Evolutionary conservation across 2,329 filamentous ascomycete species (phyloP), one percentile per base, ranked within the genome.

Genomic region (Trichophyton schoenleinii): DNA sequence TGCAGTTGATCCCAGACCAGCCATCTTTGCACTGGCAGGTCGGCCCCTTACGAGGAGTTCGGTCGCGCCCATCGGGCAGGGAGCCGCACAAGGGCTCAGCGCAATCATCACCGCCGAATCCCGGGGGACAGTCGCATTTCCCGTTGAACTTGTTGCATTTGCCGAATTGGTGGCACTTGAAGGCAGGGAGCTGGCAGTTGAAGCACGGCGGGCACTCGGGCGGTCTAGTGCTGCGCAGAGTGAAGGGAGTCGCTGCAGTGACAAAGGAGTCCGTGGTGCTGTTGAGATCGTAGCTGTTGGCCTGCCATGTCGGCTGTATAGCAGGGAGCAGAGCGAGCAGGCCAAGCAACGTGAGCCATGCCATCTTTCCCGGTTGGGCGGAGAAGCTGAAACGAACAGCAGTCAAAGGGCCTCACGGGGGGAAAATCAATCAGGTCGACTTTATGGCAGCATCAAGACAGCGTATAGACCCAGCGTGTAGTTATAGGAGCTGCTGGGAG

Each of bases 1-100:
- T 99, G 83, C 94, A 99, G 79, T 99, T 99, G 77, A 99, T 92
- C 65, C 94, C 94, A 46, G 83, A 83, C 94, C 94, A 99, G 61
- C 94, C 94, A 42, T 95, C 88, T 70, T 91, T 87, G 74, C 94
- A 99, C 48, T 90, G 78, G 76, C 94, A 99, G 46, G 80, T 78
- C 62, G 85, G 80, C 64, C 83, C 85, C 59, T 84, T 78, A 70
- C 94, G 84, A 71, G 89, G 86, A 22, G 86, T 83, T 67, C 94
- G 83, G 68, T 97, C 85, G 67, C 82, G 81, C 65, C 91, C 91
- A 68, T 90, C 87, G 44, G 88, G 84, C 46, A 96, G 80, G 42
- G 91, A 94, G 62, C 92, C 94, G 71, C 94, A 99, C 5, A 96
- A 85, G 81, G 95, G 94, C 69, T 88, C 80, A 58, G 95, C 84